Conservation (phyloP, 2,329 filamentous ascomycete genomes). For the Fusarium sp. region DNA sequence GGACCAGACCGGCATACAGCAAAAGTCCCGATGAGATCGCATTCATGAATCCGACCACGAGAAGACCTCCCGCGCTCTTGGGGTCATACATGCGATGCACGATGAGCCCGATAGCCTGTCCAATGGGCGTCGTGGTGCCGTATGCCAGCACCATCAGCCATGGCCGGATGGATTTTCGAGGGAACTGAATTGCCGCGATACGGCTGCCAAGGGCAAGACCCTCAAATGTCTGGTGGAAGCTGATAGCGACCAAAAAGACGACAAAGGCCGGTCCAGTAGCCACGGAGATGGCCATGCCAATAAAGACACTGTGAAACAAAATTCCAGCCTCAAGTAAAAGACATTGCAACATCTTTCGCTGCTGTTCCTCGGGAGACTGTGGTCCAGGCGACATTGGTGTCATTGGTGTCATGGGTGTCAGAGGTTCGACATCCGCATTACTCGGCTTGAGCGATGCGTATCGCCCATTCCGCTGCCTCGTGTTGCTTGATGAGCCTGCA, state of each 20-base stretch:
- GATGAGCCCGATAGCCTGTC: constrained; percentile 83
- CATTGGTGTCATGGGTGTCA: constrained; percentile 31
- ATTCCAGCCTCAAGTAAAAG: constrained; percentile 85
- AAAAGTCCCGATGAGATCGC: constrained; percentile 84
- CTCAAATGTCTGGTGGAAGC: constrained; percentile 90
- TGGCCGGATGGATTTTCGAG: constrained; percentile 77
- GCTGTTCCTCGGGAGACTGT: constrained; percentile 66
- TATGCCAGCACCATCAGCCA: constrained; percentile 87
- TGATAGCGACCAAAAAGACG: constrained; percentile 83
- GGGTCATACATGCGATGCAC: constrained; percentile 86
- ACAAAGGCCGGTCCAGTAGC: constrained; percentile 83
- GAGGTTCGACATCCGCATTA: constrained; percentile 44
- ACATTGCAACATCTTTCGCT: constrained; percentile 79
- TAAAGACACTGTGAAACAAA: constrained; percentile 86
- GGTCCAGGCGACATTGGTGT: constrained; percentile 44
- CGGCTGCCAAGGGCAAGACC: constrained; percentile 87
- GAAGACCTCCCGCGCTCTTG: constrained; percentile 77
- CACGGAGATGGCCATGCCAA: constrained; percentile 87
- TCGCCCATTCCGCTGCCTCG: constrained; percentile 41
- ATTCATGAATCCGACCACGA: constrained; percentile 90
- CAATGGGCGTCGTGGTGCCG: constrained; percentile 81
- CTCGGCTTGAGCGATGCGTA: constrained; percentile 50
- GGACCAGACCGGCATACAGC: constrained; percentile 85
- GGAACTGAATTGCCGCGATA: constrained; percentile 86
- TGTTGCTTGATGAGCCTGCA: constrained; percentile 48